Evolutionary conservation across 257 asterid genomes (phyloP).

Genomic region (Solanum paucissectum): DNA sequence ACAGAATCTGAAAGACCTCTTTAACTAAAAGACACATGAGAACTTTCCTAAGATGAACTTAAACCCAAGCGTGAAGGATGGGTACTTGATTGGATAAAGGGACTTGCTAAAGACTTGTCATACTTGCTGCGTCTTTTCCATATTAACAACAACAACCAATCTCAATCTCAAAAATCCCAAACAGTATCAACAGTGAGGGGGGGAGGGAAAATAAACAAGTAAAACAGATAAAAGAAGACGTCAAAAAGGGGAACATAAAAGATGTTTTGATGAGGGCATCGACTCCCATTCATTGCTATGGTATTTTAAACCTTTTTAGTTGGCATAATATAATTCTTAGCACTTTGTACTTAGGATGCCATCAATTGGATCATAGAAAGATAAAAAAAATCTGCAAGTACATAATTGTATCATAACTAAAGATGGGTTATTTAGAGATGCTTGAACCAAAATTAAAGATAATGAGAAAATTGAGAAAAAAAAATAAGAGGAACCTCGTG

Average conservation of each 20-base stretch:
- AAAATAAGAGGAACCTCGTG: constrained; percentile 46
- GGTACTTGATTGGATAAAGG: background rate
- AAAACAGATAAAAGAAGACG: background rate
- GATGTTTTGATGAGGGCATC: background rate
- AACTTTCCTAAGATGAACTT: background rate
- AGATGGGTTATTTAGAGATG: background rate
- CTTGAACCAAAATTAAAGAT: background rate
- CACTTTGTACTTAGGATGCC: background rate
- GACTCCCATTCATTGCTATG: background rate
- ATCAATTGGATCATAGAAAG: background rate
- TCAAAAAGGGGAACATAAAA: background rate
- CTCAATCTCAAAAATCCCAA: background rate
- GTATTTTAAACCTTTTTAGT: background rate
- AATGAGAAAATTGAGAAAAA: background rate
- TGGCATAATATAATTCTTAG: background rate
- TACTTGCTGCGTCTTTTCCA: background rate
- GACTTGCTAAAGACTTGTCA: background rate
- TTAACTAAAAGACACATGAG: background rate
- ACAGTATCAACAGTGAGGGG: background rate
- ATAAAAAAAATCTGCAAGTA: background rate
- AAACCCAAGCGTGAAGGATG: background rate
- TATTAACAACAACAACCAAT: background rate
- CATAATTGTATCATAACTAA: background rate
- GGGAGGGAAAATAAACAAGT: background rate
- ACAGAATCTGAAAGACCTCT: background rate